Conservation (phyloP, 441 rosid species). For the Melastoma candidum region DNA sequence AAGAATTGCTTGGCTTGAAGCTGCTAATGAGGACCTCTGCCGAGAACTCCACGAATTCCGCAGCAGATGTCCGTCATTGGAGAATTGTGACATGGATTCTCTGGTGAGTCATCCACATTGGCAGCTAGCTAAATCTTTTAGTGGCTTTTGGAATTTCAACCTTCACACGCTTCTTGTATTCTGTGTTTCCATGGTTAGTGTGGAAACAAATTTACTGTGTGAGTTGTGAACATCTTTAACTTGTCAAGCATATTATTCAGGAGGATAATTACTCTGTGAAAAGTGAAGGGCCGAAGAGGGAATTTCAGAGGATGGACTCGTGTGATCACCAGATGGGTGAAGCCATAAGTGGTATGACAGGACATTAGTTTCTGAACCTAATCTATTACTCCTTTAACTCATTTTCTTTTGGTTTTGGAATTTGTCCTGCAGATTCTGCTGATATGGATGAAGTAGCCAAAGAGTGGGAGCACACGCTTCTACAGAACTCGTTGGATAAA, state of each 20-base stretch:
- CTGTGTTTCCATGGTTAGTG: no score
- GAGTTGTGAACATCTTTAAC: no score
- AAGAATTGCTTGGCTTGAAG: conserved; percentile 90
- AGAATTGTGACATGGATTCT: conserved; percentile 60
- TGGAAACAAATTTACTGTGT: no score
- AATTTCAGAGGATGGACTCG: conserved; percentile 70
- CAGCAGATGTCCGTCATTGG: conserved; percentile 48
- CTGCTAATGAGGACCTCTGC: conserved; percentile 84
- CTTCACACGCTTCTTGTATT: not conserved
- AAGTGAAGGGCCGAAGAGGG: conserved; percentile 76
- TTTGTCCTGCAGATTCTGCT: conserved; percentile 50
- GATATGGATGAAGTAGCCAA: conserved; percentile 87
- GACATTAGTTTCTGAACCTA: conserved; percentile 1
- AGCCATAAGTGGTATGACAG: conserved; percentile 44
- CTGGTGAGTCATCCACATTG: conserved; percentile 38
- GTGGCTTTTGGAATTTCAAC: conserved; percentile 4
- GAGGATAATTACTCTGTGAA: conserved; percentile 57
- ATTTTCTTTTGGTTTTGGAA: conserved; percentile 7
- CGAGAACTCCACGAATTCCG: conserved; percentile 86
- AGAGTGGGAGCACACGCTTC: conserved; percentile 92
- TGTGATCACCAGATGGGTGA: conserved; percentile 77
- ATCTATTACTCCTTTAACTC: not conserved
- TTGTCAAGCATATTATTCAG: conserved; percentile 25
- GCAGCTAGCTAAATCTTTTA: conserved; percentile 3
- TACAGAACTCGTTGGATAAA: conserved; percentile 89